Evolutionary conservation across 106 monocot genomes (phyloP).

Genomic region (Dactylorhiza incarnata): DNA sequence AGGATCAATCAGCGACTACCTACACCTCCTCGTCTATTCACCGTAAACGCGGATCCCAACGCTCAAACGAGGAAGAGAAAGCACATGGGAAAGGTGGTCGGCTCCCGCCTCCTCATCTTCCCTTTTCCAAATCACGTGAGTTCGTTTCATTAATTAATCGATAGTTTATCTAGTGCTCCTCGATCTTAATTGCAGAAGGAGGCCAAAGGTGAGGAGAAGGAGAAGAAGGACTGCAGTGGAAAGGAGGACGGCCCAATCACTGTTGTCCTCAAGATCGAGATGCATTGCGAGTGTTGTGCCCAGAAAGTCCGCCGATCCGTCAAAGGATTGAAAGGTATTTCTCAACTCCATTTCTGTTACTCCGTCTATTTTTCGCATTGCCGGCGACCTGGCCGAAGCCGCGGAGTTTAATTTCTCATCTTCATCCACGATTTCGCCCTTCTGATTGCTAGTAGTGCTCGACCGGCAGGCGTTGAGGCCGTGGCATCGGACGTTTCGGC

Average conservation of each 20-base stretch:
- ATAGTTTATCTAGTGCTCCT: neutral
- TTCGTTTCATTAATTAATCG: too few relatives aligned
- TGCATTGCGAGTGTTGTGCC: slow-evolving; percentile 49
- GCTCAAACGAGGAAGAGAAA: too few relatives aligned
- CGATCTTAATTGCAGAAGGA: neutral
- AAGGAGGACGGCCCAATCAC: slow-evolving; percentile 1
- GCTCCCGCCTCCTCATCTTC: too few relatives aligned
- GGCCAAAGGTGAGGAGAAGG: slow-evolving; percentile 1
- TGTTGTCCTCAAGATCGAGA: slow-evolving; percentile 36
- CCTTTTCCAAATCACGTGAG: too few relatives aligned
- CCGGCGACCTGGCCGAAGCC: neutral
- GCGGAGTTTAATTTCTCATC: neutral
- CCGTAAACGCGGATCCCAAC: too few relatives aligned
- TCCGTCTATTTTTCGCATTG: too few relatives aligned
- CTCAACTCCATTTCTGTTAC: neutral
- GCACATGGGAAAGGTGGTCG: too few relatives aligned
- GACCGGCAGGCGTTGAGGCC: slow-evolving; percentile 41
- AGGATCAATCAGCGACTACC: too few relatives aligned
- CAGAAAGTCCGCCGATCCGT: slow-evolving; percentile 18
- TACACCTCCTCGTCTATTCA: too few relatives aligned
- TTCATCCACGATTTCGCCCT: neutral
- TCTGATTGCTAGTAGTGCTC: too few relatives aligned
- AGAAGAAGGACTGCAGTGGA: slow-evolving; percentile 1
- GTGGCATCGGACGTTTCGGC: slow-evolving; percentile 24
- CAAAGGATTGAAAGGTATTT: slow-evolving; percentile 23